Evolutionary conservation across 768 basidiomycete genomes (phyloP), one percentile per base, ranked within the genome.

Genomic region (Lentinula boryana): DNA sequence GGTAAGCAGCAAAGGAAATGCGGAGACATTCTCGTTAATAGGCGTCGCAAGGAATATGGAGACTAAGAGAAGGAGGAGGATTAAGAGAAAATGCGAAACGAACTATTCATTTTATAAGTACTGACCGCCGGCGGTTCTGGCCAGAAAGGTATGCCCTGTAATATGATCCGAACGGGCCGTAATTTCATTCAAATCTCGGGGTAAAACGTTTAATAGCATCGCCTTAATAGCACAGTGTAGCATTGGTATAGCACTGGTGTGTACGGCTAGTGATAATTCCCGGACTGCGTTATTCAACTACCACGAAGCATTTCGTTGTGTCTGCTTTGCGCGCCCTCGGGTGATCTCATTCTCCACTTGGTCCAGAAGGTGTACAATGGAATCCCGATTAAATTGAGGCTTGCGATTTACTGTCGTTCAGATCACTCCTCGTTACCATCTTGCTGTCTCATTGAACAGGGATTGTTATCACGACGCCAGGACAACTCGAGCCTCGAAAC

Each of bases 1-100:
- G 56, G 56, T 13, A 57, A 21, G 44, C 56, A 57, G 18, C 56
- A 57, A 35, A 57, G 56, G 56, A 57, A 57, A 23, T 57, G 56
- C 18, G 56, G 56, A 16, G 56, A 43, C 56, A 57, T 57, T 41
- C 10, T 54, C 6, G 36, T 48, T 21, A 9, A 12, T 18, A 9
- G 21, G 18, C 5, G 5, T 27, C 27, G 27, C 27, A 48, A 48
- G 46, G 8, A 21, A 48, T 15, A 3, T 38, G 41, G 12, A 43
- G 41, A 15, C 6, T 4, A 13, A 23, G 21, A 9, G 4, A n/a
- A 23, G 2, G 46, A 23, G 21, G 12, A 23, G 21, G 9, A 18
- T 23, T 7, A 5, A 23, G 21, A 18, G 46, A 43, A 16, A 43
- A 43, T n/a, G 21, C 21, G 46, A 23, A 7, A n/a, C 4, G 21